These are phyloP conservation scores for Hydnomerulius pinastri DNA, from an alignment of 768 basidiomycete genomes.

Conservation along the genomic window DNA sequence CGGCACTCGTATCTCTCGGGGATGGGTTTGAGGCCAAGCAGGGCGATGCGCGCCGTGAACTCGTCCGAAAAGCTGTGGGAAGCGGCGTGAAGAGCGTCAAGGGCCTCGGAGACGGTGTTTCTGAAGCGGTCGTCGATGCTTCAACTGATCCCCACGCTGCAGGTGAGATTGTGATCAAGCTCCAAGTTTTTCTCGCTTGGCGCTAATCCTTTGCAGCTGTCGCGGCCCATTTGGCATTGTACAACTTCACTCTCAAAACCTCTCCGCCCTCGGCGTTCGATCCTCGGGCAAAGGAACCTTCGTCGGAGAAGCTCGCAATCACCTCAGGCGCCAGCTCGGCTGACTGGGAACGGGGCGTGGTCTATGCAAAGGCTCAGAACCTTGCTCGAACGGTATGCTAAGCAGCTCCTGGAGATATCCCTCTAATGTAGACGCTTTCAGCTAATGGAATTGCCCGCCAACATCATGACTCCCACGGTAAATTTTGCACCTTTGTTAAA, in stretches of 20 bases:
- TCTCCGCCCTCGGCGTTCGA: conserved; percentile 65
- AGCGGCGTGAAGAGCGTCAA: conserved; percentile 71
- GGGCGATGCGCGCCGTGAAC: conserved; percentile 54
- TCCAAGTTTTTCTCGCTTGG: not conserved
- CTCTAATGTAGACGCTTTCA: conserved; percentile 26
- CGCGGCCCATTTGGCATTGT: conserved; percentile 72
- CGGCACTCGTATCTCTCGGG: conserved; percentile 60
- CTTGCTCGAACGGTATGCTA: conserved; percentile 68
- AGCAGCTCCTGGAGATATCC: not conserved
- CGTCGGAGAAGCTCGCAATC: conserved; percentile 52
- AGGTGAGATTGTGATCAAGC: conserved; percentile 41
- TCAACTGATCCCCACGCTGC: conserved; percentile 74
- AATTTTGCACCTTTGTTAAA: conserved; percentile 10
- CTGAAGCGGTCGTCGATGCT: conserved; percentile 63
- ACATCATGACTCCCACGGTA: conserved; percentile 84
- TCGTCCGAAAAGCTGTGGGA: conserved; percentile 70
- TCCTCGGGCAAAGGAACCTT: conserved; percentile 53
- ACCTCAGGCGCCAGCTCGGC: conserved; percentile 44
- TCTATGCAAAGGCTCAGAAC: conserved; percentile 80
- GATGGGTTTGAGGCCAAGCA: conserved; percentile 51
- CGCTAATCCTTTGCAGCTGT: conserved; percentile 51
- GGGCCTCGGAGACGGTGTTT: conserved; percentile 57
- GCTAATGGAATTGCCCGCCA: conserved; percentile 85
- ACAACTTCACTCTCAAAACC: conserved; percentile 81
- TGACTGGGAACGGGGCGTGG: conserved; percentile 72